phyloP scores from a whole-genome alignment of 1,139 yeast genomes.

The Kurtzmaniella natalensis region DNA sequence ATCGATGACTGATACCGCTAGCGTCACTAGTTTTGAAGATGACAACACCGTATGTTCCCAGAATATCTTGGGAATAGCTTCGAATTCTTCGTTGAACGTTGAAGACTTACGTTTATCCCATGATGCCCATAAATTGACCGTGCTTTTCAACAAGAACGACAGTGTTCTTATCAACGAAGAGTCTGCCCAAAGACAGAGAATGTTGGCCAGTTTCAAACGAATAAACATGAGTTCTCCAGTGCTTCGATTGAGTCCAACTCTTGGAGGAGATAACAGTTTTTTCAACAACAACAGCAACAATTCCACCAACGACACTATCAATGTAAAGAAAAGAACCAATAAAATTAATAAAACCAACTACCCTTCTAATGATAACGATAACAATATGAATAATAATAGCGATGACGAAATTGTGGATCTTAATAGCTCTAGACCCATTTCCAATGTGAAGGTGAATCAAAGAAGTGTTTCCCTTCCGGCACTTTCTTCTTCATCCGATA shows the following conservation, averaged over 20 bases:
- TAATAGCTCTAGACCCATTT: too few species aligned
- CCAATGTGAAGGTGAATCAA: too few species aligned
- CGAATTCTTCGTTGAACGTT: conserved; percentile 10
- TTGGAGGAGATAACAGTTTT: too few species aligned
- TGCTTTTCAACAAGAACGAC: conserved; percentile 32
- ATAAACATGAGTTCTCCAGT: conserved; percentile 8
- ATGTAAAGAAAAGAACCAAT: too few species aligned
- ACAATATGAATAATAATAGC: too few species aligned
- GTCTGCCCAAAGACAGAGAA: conserved; percentile 32
- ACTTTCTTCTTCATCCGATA: background rate
- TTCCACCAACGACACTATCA: too few species aligned
- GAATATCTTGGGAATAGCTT: conserved; percentile 1
- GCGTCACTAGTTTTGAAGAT: conserved; percentile 15
- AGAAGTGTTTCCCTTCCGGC: background rate
- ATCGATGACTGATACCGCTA: conserved; percentile 18
- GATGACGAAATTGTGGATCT: too few species aligned
- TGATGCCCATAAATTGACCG: conserved; percentile 49
- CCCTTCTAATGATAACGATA: too few species aligned
- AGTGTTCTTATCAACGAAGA: conserved; percentile 36
- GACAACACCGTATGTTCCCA: conserved; percentile 2
- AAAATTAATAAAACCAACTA: too few species aligned
- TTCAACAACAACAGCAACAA: too few species aligned
- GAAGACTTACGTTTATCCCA: conserved; percentile 24
- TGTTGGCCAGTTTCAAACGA: conserved; percentile 22
- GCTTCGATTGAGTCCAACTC: too few species aligned